Conservation (phyloP, 805 yeast species). For the Ogataea siamensis region DNA sequence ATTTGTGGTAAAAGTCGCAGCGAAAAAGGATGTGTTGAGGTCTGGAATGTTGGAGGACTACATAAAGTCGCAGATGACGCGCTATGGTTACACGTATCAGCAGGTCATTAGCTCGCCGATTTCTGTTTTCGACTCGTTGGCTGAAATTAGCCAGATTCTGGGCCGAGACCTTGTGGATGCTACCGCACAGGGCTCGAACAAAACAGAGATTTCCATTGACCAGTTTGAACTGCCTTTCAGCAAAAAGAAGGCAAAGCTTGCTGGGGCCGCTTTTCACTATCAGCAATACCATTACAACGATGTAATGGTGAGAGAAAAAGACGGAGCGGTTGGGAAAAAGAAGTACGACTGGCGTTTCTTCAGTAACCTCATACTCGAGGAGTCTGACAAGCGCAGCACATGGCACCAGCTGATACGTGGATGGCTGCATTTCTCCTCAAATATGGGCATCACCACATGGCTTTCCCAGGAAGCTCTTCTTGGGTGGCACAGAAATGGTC, state of each 20-base stretch:
- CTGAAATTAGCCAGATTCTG: conserved; percentile 29
- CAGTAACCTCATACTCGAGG: conserved; percentile 39
- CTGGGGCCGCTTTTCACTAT: conserved; percentile 33
- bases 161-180: conserved; percentile 32
- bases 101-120: conserved; percentile 35
- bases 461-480: conserved; percentile 47
- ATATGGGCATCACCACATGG: conserved; percentile 45
- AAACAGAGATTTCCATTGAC: conserved; percentile 20
- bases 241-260: conserved; percentile 30
- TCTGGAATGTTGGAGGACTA: conserved; percentile 36
- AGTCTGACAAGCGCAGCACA: conserved; percentile 40
- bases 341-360: conserved; percentile 69
- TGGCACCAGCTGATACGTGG: conserved; percentile 46
- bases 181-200: conserved; percentile 19
- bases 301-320: conserved; percentile 30
- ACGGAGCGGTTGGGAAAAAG: conserved; percentile 34
- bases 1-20: conserved; percentile 36
- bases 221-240: conserved; percentile 30
- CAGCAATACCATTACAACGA: conserved; percentile 35
- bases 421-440: conserved; percentile 44
- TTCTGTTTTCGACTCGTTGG: conserved; percentile 25
- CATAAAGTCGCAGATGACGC: conserved; percentile 31
- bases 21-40: conserved; percentile 31
- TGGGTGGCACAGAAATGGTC: conserved; percentile 51
- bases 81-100: conserved; percentile 22